These are phyloP conservation scores for Mycena sp. DNA, from an alignment of 1,284 basidiomycete species.

Conservation along the genomic window DNA sequence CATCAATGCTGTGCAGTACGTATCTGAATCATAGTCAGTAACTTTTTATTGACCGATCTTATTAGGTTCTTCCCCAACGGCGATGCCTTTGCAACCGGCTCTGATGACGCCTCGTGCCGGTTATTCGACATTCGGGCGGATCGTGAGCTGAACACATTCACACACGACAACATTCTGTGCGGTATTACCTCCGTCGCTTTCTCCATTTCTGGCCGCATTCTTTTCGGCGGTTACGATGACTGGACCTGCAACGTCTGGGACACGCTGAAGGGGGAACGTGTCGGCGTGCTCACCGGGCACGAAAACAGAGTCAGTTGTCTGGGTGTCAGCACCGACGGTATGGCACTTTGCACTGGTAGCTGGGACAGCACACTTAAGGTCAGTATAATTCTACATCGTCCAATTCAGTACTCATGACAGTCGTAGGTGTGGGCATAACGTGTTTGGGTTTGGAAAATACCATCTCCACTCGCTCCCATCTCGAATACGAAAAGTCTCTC, in stretches of 20 bases:
- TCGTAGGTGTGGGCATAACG: constrained; percentile 68
- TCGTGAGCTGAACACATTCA: constrained; percentile 95
- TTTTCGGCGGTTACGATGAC: constrained; percentile 99
- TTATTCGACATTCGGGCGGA: constrained; percentile 98
- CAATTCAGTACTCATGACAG: constrained; percentile 24
- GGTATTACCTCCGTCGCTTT: constrained; percentile 99
- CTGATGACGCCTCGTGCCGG: constrained; percentile 98
- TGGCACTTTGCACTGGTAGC: constrained; percentile 97
- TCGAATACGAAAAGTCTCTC: constrained; percentile 29
- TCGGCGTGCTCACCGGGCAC: constrained; percentile 96
- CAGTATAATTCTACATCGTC: constrained; percentile 40
- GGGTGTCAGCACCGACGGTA: constrained; percentile 95
- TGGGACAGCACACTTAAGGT: constrained; percentile 98
- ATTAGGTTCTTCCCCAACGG: constrained; percentile 98
- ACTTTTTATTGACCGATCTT: constrained; percentile 6
- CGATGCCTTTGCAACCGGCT: constrained; percentile 98
- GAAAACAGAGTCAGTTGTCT: constrained; percentile 98
- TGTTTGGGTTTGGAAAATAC: constrained; percentile 24
- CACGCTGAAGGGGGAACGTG: constrained; percentile 96
- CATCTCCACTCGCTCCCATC: constrained; percentile 19
- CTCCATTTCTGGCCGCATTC: constrained; percentile 94
- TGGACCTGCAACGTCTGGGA: constrained; percentile 99
- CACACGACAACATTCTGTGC: constrained; percentile 98
- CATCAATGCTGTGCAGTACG: constrained; percentile 98
- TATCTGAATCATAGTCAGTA: constrained; percentile 38